Percentiles rank a stretch among this genome's conserved stretches.
Conservation (phyloP, 2,329 filamentous ascomycete species). For the Fusarium algeriense region DNA sequence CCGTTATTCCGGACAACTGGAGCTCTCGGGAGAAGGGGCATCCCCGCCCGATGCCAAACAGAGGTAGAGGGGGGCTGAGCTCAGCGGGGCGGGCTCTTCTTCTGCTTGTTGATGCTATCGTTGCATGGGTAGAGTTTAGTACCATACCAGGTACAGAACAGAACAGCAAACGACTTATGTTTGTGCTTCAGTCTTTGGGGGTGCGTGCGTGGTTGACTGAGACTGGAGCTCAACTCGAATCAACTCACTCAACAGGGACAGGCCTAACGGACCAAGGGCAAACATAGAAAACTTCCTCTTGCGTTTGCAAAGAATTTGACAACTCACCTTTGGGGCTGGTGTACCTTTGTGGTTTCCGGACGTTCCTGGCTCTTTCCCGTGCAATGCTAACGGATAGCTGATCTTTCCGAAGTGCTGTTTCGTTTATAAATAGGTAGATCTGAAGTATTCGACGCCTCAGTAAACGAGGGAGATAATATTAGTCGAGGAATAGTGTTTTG, state of each 20-base stretch:
- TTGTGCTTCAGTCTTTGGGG: constrained; percentile 5
- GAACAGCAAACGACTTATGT: constrained; percentile 5
- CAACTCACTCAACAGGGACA: constrained; percentile 34
- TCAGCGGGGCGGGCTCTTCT: constrained; percentile 36
- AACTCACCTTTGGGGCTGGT: constrained; percentile 22
- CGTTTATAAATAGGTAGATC: constrained; percentile 3
- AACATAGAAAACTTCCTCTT: constrained; percentile 20
- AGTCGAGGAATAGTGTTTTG: neutral
- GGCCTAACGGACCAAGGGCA: constrained; percentile 46
- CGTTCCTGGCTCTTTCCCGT: constrained; percentile 16
- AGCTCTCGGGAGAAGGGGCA: constrained; percentile 46
- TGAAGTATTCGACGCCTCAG: neutral
- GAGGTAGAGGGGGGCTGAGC: constrained; percentile 42
- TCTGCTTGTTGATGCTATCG: constrained; percentile 29
- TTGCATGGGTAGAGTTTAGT: constrained; percentile 22
- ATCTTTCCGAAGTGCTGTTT: constrained; percentile 6
- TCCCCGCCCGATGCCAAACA: constrained; percentile 30
- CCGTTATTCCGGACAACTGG: constrained; percentile 46
- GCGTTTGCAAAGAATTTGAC: constrained; percentile 19
- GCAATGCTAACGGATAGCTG: constrained; percentile 11
- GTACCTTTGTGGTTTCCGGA: constrained; percentile 20
- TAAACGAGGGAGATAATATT: neutral
- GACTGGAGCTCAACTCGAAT: constrained; percentile 24
- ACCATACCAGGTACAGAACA: constrained; percentile 10
- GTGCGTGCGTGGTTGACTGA: constrained; percentile 23